phyloP scores from a whole-genome alignment of 2,329 filamentous ascomycete species.

The Fonsecaea erecta region DNA sequence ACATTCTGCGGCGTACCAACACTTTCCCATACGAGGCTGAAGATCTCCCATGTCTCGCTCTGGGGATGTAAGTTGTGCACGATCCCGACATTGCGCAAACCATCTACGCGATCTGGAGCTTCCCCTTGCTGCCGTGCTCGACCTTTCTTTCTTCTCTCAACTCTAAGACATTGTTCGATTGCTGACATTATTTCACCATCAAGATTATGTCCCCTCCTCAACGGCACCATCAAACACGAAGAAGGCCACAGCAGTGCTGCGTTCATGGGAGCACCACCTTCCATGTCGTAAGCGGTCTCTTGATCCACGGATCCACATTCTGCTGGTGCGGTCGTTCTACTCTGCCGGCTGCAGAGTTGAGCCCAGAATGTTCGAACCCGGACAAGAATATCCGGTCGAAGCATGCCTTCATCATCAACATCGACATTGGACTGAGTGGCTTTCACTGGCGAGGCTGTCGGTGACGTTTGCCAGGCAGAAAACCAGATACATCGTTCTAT shows the following conservation, averaged over 20 bases:
- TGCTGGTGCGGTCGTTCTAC: not conserved
- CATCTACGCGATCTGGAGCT: not conserved
- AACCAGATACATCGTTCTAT: not conserved
- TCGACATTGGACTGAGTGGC: not conserved
- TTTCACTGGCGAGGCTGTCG: not conserved
- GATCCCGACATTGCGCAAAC: not conserved
- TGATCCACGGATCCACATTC: not conserved
- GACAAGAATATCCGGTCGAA: not conserved
- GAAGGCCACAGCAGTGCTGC: constrained; percentile 53
- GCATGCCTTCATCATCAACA: not conserved
- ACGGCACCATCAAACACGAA: constrained; percentile 73
- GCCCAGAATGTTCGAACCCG: not conserved
- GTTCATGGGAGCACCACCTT: constrained; percentile 53
- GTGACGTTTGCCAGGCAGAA: not conserved
- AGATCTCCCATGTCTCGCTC: constrained; percentile 12
- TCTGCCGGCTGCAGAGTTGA: not conserved
- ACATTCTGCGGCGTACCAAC: constrained; percentile 11
- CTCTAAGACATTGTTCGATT: constrained; percentile 4
- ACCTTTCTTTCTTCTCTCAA: not conserved
- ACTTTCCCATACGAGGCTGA: constrained; percentile 5
- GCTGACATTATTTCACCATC: constrained; percentile 40
- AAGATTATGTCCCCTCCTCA: constrained; percentile 81
- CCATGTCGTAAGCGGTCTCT: constrained; percentile 22
- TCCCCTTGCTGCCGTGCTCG: not conserved
- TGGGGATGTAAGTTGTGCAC: constrained; percentile 5